Base-by-base conservation (phyloP, 257 asterid genomes). In the Cordia subcordata region DNA sequence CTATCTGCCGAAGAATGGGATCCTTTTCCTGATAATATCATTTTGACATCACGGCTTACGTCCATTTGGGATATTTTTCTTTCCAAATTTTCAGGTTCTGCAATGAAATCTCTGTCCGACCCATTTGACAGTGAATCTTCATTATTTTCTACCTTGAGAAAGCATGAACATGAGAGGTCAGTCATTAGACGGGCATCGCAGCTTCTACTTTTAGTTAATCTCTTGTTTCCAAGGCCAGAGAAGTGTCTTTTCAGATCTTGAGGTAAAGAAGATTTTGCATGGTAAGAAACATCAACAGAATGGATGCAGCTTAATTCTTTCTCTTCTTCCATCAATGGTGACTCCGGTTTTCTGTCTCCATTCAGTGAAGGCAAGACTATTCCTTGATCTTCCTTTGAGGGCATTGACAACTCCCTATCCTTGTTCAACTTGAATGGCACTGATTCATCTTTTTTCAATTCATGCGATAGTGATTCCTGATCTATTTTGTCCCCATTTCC, bases 141-240 rank as follows among this genome's bases (percentile, higher is more conserved):
- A 50, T 75, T 53, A 53, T 55, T 66, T 57, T 77, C 80, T 22
- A 53, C 70, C 66, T 71, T 73, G 37, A 68, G 71, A 65, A 60
- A 71, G 77, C 77, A 68, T 1, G 86, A 81, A 53, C 89, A 77
- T 39, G 60, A 71, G 2, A 72, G 65, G 62, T 68, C 50, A 51
- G 5, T 42, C 12, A 42, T 51, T 37, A 89, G 69, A 51, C 82
- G 84, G 33, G 81, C 83, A 44, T 79, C 67, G 76, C 95, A 89
- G 84, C 97, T 93, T 67, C 82, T 79, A 59, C 97, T 93, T 76
- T 69, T 89, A 42, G 73, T 61, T 55, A 86, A 62, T 39, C 49
- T 82, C 58, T 57, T 64, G 75, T 68, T 77, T 71, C 73, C 57
- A 55, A 55, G 11, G 22, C 47, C 46, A 11, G 79, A 65, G 40